These are phyloP conservation scores for Chalciporus sphaerocephalus DNA, from an alignment of 768 basidiomycete genomes.

Conservation along the genomic window DNA sequence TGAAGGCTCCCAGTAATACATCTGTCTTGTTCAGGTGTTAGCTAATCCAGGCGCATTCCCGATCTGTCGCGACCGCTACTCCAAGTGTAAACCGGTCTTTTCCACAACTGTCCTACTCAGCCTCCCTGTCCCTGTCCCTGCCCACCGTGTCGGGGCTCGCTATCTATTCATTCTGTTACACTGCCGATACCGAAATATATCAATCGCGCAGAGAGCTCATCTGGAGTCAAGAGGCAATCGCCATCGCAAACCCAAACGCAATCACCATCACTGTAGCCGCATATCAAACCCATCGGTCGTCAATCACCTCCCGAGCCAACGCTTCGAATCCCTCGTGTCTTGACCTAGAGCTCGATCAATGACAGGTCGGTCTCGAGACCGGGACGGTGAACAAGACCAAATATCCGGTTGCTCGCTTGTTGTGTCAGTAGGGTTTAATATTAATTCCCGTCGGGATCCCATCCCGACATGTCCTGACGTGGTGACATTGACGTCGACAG, in stretches of 20 bases:
- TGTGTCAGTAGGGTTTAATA: too few species aligned
- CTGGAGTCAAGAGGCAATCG: background rate
- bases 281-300: background rate
- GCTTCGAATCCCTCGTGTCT: too few species aligned
- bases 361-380: too few species aligned
- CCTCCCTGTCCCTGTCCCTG: too few species aligned
- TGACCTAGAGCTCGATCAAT: too few species aligned
- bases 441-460: too few species aligned
- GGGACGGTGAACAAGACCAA: too few species aligned
- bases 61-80: background rate
- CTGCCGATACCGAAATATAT: background rate
- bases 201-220: background rate
- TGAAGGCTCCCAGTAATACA: background rate
- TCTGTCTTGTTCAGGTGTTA: background rate
- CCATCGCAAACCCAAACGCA: background rate
- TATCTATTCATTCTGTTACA: background rate
- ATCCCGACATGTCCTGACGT: too few species aligned
- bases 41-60: background rate
- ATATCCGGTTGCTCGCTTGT: too few species aligned
- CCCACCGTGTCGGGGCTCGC: background rate
- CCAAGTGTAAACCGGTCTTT: background rate
- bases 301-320: background rate
- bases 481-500: too few species aligned
- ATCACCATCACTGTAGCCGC: background rate
- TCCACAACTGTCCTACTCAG: too few species aligned